phyloP scores from a whole-genome alignment of 208 protist species.

The Herpetomonas muscarum region DNA sequence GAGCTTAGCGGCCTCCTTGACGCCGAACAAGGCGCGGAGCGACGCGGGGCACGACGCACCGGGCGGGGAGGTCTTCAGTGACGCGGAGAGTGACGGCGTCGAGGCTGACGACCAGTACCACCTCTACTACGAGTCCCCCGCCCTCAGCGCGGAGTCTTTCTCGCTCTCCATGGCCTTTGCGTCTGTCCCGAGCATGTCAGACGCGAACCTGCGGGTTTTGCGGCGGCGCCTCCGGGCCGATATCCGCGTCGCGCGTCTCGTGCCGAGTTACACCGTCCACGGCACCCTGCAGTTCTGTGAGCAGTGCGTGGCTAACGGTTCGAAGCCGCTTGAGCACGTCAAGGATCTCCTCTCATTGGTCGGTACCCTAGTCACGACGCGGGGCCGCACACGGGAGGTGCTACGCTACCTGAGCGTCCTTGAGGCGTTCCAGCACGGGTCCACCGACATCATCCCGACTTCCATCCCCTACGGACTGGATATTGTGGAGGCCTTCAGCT shows the following conservation, averaged over 20 bases:
- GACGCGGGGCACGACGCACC: no score
- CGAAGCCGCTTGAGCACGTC: conserved; percentile 18
- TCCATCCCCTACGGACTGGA: conserved; percentile 38
- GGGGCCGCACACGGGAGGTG: conserved; percentile 53
- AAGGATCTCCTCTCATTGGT: conserved; percentile 47
- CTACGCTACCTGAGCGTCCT: conserved; percentile 58
- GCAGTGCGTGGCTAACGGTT: conserved; percentile 17
- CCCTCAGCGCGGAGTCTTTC: conserved; percentile 2
- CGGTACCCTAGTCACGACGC: conserved; percentile 49
- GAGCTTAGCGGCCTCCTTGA: no score
- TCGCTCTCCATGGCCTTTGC: conserved; percentile 14
- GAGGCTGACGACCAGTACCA: neutral
- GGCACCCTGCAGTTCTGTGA: conserved; percentile 26
- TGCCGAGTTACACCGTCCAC: conserved; percentile 21
- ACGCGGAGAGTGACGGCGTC: neutral
- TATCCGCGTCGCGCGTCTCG: conserved; percentile 21
- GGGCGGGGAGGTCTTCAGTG: neutral
- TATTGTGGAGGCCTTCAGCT: conserved; percentile 42
- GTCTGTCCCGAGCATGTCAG: conserved; percentile 9
- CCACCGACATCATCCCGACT: conserved; percentile 24
- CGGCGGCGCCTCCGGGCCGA: conserved; percentile 22
- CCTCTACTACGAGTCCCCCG: neutral
- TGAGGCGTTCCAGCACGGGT: conserved; percentile 30
- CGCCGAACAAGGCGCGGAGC: no score
- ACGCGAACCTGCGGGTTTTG: conserved; percentile 17